A percentile compares a stretch with the other conserved stretches of the same genome.
These are phyloP conservation scores for Cunninghamia lanceolata DNA, from an alignment of 75 land plant species.

Conservation along the genomic window DNA sequence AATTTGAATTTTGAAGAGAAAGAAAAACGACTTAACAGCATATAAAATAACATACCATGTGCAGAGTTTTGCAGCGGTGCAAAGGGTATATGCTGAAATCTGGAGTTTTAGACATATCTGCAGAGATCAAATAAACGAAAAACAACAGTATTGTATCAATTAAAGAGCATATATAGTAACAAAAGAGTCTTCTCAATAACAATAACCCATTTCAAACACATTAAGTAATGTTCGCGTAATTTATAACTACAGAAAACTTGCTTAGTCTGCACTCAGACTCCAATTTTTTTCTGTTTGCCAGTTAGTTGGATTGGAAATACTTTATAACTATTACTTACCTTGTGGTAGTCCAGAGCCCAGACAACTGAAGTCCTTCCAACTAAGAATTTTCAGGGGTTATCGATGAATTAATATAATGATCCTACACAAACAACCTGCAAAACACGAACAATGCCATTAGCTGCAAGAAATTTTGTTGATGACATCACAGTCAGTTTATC, in stretches of 20 bases:
- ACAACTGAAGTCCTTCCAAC: slow-evolving; percentile 6
- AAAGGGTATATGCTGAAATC: slow-evolving; percentile 49
- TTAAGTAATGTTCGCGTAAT: too few relatives aligned
- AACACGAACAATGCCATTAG: background rate
- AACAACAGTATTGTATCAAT: background rate
- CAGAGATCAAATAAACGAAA: slow-evolving; percentile 1
- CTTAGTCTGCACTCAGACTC: background rate
- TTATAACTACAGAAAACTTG: too few relatives aligned
- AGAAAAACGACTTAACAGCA: background rate
- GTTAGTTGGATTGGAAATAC: background rate
- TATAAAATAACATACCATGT: slow-evolving; percentile 38
- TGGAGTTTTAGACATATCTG: slow-evolving; percentile 41
- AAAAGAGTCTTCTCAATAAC: background rate
- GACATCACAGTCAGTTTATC: background rate
- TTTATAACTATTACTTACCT: background rate
- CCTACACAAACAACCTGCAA: slow-evolving; percentile 1
- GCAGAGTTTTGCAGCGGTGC: slow-evolving; percentile 71
- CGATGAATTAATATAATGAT: background rate
- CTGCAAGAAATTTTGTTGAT: slow-evolving; percentile 3
- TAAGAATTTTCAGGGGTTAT: background rate
- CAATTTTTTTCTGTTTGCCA: background rate
- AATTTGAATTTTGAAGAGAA: background rate
- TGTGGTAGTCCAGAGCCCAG: background rate
- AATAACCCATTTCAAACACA: background rate
- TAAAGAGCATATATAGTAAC: background rate